Percentiles rank a stretch among this genome's conserved stretches.
These are phyloP conservation scores for Skeletonema menzelii DNA, from an alignment of 108 stramenopile genomes.

Conservation along the genomic window DNA sequence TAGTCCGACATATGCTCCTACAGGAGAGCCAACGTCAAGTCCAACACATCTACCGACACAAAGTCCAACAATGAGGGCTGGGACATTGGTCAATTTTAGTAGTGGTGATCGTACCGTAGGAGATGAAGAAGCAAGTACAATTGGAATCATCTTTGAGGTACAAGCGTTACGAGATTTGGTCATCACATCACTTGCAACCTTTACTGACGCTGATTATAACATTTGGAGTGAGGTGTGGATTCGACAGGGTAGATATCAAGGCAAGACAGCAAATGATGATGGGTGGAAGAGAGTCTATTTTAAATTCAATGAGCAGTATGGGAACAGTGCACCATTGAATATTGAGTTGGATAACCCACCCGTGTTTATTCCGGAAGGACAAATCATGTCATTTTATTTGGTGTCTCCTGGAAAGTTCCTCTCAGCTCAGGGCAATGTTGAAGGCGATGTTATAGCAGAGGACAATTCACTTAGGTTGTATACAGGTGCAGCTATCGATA, in stretches of 20 bases:
- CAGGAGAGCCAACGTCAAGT: neutral
- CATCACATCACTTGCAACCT: neutral
- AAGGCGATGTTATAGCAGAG: neutral
- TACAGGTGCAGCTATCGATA: neutral
- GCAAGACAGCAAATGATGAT: neutral
- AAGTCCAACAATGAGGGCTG: neutral
- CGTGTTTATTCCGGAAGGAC: neutral
- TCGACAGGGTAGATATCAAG: neutral
- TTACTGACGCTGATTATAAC: neutral
- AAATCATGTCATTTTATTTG: neutral
- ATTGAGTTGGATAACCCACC: neutral
- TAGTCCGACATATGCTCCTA: neutral
- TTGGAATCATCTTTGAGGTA: neutral
- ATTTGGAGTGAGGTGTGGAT: conserved; percentile 2
- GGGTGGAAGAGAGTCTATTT: neutral
- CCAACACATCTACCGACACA: neutral
- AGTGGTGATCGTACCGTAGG: neutral
- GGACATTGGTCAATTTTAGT: neutral
- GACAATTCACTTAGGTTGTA: neutral
- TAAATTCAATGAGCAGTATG: neutral
- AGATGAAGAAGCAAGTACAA: neutral
- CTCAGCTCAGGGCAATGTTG: neutral
- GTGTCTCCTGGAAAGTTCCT: neutral
- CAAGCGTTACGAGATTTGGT: neutral
- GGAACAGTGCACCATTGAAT: neutral